Conservation (phyloP, 2,329 filamentous ascomycete genomes). For the Neofusicoccum ribis region DNA sequence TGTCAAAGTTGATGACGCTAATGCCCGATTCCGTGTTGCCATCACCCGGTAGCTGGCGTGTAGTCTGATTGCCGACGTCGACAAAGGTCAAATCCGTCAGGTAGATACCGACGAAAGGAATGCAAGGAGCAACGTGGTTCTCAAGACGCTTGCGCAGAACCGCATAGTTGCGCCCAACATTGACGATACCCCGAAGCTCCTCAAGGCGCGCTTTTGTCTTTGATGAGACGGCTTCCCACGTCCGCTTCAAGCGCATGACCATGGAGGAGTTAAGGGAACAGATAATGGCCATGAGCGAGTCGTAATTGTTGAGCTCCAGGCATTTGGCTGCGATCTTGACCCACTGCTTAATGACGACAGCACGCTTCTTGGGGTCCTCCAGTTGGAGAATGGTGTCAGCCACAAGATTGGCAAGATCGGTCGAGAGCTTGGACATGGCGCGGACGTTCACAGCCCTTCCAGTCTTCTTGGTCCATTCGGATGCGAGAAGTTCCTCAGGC, state of each 20-base stretch:
- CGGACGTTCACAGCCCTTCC: conserved; percentile 85
- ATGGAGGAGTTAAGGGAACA: conserved; percentile 91
- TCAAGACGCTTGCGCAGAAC: conserved; percentile 79
- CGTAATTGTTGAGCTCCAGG: conserved; percentile 90
- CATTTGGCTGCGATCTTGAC: conserved; percentile 90
- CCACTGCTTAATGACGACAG: conserved; percentile 93
- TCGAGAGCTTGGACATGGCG: conserved; percentile 89
- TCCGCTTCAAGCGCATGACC: conserved; percentile 82
- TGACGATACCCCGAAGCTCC: conserved; percentile 78
- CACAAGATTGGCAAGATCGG: conserved; percentile 87
- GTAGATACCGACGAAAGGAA: conserved; percentile 95
- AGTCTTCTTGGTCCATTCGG: conserved; percentile 90
- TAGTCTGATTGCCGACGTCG: conserved; percentile 87
- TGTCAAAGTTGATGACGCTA: conserved; percentile 95
- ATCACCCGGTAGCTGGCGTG: conserved; percentile 68
- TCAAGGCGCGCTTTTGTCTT: conserved; percentile 82
- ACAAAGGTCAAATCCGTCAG: conserved; percentile 95
- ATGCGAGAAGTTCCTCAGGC: conserved; percentile 85
- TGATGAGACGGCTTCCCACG: conserved; percentile 84
- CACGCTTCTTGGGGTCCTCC: conserved; percentile 90
- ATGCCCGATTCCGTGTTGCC: conserved; percentile 63
- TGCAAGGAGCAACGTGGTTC: conserved; percentile 83
- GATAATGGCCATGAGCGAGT: conserved; percentile 94
- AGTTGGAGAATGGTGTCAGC: conserved; percentile 87
- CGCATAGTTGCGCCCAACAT: conserved; percentile 88